Percentiles rank a stretch among this genome's conserved stretches.
Conservation (phyloP, 2,329 filamentous ascomycete species). For the Bipolaris victoriae region DNA sequence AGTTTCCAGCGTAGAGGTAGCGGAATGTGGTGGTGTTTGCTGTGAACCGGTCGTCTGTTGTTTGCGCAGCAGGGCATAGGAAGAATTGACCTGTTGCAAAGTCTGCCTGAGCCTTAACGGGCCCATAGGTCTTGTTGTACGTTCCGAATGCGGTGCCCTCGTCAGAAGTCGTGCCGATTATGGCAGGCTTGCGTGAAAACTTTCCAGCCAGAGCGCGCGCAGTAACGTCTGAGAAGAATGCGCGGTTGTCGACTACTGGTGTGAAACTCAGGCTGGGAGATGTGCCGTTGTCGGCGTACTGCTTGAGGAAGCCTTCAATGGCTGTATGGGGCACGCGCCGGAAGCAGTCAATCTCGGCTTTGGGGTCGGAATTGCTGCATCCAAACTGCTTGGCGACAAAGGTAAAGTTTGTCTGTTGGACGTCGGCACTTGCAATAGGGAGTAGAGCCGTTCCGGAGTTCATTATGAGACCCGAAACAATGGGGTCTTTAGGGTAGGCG, state of each 20-base stretch:
- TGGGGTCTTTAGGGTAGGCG: constrained; percentile 57
- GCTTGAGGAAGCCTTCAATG: constrained; percentile 44
- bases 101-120: constrained; percentile 26
- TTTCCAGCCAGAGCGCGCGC: constrained; percentile 36
- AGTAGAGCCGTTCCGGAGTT: constrained; percentile 32
- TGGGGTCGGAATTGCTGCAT: constrained; percentile 32
- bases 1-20: constrained; percentile 49
- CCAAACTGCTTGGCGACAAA: constrained; percentile 47
- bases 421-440: constrained; percentile 21
- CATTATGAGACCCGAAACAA: constrained; percentile 44
- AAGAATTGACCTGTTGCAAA: constrained; percentile 31
- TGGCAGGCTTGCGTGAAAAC: constrained; percentile 42
- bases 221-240: constrained; percentile 47
- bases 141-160: constrained; percentile 45
- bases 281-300: constrained; percentile 33
- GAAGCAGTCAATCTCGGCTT: constrained; percentile 48
- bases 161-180: constrained; percentile 44
- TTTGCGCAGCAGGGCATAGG: constrained; percentile 41
- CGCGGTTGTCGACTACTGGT: constrained; percentile 39
- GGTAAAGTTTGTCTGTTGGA: constrained; percentile 46
- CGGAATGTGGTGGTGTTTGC: constrained; percentile 42
- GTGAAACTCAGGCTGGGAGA: constrained; percentile 36
- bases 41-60: constrained; percentile 33
- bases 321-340: constrained; percentile 35
- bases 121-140: constrained; percentile 41